A percentile compares a stretch with the other conserved stretches of the same genome.
phyloP scores from a whole-genome alignment of 495 filamentous ascomycete species.

The Saxophila tyrrhenica region DNA sequence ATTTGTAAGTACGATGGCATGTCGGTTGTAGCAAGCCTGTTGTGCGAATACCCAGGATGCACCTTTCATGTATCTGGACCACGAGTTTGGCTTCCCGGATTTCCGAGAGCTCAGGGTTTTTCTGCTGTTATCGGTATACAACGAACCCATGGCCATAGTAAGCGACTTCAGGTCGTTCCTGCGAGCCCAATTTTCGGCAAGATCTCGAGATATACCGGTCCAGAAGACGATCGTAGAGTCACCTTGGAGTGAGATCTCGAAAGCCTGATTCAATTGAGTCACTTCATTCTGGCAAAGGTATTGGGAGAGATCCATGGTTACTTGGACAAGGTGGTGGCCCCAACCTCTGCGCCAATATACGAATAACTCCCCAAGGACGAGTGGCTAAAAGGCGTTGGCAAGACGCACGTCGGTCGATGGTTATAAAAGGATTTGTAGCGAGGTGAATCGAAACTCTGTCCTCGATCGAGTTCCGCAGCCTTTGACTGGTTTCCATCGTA shows the following conservation, averaged over 20 bases:
- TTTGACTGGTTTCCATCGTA: too few species aligned
- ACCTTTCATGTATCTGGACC: constrained; percentile 5
- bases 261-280: neutral
- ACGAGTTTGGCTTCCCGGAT: neutral
- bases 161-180: neutral
- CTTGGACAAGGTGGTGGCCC: too few species aligned
- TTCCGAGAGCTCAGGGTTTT: neutral
- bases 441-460: too few species aligned
- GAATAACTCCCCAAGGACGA: too few species aligned
- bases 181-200: neutral
- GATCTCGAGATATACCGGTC: neutral
- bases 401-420: too few species aligned
- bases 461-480: too few species aligned
- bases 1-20: constrained; percentile 1
- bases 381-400: too few species aligned
- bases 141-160: constrained; percentile 1
- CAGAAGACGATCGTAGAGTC: neutral
- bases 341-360: too few species aligned
- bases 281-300: neutral
- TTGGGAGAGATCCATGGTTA: too few species aligned
- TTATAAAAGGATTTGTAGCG: too few species aligned
- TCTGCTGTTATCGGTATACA: constrained; percentile 1
- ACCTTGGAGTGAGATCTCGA: neutral
- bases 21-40: constrained; percentile 1
- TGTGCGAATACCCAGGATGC: constrained; percentile 5